A percentile compares a stretch with the other conserved stretches of the same genome.
Conservation (phyloP, 75 land plant species). For the Cupressus sempervirens region DNA sequence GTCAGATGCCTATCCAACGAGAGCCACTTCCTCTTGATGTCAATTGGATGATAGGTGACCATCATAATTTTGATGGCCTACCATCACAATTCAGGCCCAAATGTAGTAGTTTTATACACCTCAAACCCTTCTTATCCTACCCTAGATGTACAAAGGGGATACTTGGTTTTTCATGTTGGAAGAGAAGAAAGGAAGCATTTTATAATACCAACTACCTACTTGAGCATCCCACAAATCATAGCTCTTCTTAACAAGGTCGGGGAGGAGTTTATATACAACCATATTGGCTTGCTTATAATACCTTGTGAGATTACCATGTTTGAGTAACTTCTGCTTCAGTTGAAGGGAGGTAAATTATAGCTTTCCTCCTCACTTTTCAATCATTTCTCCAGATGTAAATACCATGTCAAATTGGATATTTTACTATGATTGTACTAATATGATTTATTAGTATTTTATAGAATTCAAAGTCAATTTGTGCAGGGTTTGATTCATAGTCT, state of each 20-base stretch:
- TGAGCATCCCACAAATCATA: constrained; percentile 17
- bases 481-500: not conserved
- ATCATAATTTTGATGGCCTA: too few species aligned
- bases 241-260: constrained; percentile 20
- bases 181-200: constrained; percentile 18
- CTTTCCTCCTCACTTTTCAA: not conserved
- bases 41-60: too few species aligned
- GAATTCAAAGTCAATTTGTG: not conserved
- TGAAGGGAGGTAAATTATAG: not conserved
- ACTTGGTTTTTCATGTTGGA: not conserved
- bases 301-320: constrained; percentile 30
- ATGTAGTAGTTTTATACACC: not conserved
- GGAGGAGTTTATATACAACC: constrained; percentile 8
- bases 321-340: constrained; percentile 14
- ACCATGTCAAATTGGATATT: not conserved
- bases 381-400: not conserved
- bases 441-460: not conserved
- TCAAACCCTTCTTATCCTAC: not conserved
- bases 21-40: too few species aligned
- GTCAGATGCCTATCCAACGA: too few species aligned
- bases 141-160: not conserved
- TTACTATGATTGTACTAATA: not conserved
- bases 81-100: too few species aligned
- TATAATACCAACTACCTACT: constrained; percentile 20
- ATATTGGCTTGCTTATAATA: constrained; percentile 22